phyloP scores from a whole-genome alignment of 2,329 filamentous ascomycete species.

The Aphanoascus verrucosus region DNA sequence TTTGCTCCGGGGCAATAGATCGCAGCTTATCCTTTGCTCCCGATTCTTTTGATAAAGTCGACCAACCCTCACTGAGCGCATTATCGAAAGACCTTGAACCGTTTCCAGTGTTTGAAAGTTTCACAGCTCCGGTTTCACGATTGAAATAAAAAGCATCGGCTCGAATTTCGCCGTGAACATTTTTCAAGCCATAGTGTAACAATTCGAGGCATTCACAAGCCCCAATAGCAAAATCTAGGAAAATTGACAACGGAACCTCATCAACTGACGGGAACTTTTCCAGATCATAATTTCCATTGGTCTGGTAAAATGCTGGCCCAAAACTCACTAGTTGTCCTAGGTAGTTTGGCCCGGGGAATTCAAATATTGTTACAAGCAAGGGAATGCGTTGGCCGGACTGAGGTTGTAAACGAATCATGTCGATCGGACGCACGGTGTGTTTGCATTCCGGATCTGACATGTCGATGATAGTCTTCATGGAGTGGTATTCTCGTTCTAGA shows the following conservation, averaged over 20 bases:
- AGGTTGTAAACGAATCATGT: conserved; percentile 61
- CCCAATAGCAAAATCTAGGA: conserved; percentile 85
- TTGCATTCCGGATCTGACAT: conserved; percentile 61
- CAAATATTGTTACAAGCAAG: conserved; percentile 72
- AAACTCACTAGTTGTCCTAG: conserved; percentile 61
- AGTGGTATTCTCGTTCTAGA: conserved; percentile 78
- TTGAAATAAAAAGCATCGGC: conserved; percentile 88
- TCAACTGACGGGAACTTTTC: conserved; percentile 43
- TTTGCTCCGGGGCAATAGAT: conserved; percentile 91
- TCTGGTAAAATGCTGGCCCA: conserved; percentile 62
- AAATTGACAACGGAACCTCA: conserved; percentile 60
- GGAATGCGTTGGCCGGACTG: conserved; percentile 57
- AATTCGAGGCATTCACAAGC: conserved; percentile 77
- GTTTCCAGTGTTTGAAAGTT: conserved; percentile 74
- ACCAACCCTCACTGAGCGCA: conserved; percentile 81
- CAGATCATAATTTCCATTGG: conserved; percentile 37
- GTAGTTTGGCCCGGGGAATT: conserved; percentile 64
- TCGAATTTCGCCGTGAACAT: conserved; percentile 82
- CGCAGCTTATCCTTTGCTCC: conserved; percentile 82
- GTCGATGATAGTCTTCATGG: conserved; percentile 60
- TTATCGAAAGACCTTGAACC: conserved; percentile 84
- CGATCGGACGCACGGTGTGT: conserved; percentile 71
- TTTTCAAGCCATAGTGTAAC: conserved; percentile 76
- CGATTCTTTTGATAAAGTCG: conserved; percentile 65
- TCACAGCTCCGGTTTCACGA: conserved; percentile 57